phyloP scores from a whole-genome alignment of 192 early-diverging fungal genomes.

The Entomortierella lignicola region DNA sequence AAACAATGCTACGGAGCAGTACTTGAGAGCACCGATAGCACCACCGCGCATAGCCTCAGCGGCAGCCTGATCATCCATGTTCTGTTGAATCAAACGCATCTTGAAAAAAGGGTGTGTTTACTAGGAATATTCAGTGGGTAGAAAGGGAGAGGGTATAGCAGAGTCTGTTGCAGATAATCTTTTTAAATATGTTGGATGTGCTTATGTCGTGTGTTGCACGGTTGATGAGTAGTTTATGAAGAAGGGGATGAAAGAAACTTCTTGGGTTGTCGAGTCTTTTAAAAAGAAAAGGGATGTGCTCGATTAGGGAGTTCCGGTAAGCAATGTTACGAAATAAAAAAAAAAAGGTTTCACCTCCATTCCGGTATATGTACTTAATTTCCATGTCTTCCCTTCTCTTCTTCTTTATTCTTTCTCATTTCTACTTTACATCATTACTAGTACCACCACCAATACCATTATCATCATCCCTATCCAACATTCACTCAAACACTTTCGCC shows the following conservation, averaged over 20 bases:
- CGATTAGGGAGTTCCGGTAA: constrained; percentile 37
- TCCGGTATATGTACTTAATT: too few relatives aligned
- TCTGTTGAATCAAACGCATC: constrained; percentile 52
- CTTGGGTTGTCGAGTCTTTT: too few relatives aligned
- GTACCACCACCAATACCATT: neutral
- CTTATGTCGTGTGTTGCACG: neutral
- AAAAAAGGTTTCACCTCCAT: neutral
- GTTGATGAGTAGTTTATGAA: too few relatives aligned
- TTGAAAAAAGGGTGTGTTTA: neutral
- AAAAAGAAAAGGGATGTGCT: too few relatives aligned
- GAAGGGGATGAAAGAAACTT: too few relatives aligned
- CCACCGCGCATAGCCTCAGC: constrained; percentile 49
- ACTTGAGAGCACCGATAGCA: constrained; percentile 46
- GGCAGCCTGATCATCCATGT: constrained; percentile 41
- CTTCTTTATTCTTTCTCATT: too few relatives aligned
- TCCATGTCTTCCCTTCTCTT: too few relatives aligned
- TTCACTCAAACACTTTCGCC: too few relatives aligned
- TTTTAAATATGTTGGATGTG: neutral
- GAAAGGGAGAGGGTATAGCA: neutral
- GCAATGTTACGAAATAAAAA: neutral
- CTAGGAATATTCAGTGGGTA: neutral
- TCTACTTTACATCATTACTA: neutral
- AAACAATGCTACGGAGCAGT: constrained; percentile 48
- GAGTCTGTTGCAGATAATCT: too few relatives aligned
- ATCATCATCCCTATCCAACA: neutral